Conservation (phyloP, 805 yeast genomes). For the Diddensiella santjacobensis region DNA sequence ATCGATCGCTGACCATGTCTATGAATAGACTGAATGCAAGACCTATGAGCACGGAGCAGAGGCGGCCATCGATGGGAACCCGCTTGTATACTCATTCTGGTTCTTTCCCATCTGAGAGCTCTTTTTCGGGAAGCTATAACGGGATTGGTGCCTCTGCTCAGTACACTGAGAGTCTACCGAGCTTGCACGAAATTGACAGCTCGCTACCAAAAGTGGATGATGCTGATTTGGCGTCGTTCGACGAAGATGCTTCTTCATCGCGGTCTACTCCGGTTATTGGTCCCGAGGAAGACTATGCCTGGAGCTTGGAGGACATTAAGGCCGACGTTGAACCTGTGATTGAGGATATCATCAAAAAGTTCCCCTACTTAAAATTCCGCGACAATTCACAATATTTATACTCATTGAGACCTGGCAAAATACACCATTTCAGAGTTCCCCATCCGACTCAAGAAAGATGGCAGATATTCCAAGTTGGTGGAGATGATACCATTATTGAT, state of each 20-base stretch:
- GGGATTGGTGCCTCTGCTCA: not conserved
- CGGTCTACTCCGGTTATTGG: constrained; percentile 1
- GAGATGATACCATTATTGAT: constrained; percentile 29
- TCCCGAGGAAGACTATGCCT: constrained; percentile 24
- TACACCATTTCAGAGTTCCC: constrained; percentile 24
- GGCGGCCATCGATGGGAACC: constrained; percentile 1
- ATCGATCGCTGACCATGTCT: constrained; percentile 2
- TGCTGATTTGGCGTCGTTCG: constrained; percentile 2
- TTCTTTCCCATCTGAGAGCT: constrained; percentile 5
- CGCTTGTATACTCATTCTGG: constrained; percentile 3
- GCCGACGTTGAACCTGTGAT: constrained; percentile 34
- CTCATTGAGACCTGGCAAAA: constrained; percentile 23
- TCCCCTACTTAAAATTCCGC: constrained; percentile 21
- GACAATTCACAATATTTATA: constrained; percentile 16
- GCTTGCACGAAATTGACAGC: constrained; percentile 12
- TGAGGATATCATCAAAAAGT: constrained; percentile 23
- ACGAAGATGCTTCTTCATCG: not conserved
- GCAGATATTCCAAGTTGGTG: constrained; percentile 34
- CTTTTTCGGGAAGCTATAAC: not conserved
- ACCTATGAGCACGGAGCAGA: constrained; percentile 3
- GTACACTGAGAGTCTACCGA: constrained; percentile 15
- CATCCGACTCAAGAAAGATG: constrained; percentile 27
- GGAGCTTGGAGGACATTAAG: constrained; percentile 33
- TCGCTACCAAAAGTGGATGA: not conserved
- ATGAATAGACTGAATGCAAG: constrained; percentile 1